Evolutionary conservation across 371 early-diverging fungal genomes (phyloP).

Genomic region (Actinomortierella wolfii): DNA sequence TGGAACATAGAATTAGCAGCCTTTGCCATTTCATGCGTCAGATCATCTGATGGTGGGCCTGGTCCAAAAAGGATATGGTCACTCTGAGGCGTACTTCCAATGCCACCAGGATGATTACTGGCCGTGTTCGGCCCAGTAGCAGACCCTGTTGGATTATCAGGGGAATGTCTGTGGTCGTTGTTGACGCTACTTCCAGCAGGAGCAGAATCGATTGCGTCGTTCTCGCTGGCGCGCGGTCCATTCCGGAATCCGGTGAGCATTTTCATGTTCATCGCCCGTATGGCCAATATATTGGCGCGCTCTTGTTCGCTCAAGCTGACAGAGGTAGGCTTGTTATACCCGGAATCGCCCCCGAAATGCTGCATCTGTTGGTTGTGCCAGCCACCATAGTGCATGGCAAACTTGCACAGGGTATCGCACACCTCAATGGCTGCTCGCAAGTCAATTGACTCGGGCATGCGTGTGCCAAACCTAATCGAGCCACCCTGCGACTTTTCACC

Average conservation of each 20-base stretch:
- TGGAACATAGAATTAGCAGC: conserved; percentile 39
- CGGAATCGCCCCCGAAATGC: no score
- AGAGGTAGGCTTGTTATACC: background rate
- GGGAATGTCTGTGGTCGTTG: no score
- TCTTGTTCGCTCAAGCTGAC: conserved; percentile 6
- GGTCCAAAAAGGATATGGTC: conserved; percentile 11
- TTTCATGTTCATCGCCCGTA: conserved; percentile 31
- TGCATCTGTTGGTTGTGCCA: no score
- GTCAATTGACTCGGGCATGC: conserved; percentile 41
- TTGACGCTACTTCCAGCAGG: no score
- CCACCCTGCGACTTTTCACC: no score
- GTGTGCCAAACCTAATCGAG: conserved; percentile 28
- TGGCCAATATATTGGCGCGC: conserved; percentile 28
- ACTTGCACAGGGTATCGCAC: conserved; percentile 28
- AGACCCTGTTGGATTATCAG: no score
- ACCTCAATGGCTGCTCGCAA: conserved; percentile 33
- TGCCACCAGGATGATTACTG: no score
- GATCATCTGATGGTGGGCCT: conserved; percentile 21
- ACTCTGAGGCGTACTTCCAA: no score
- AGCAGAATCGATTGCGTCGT: no score
- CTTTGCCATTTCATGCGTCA: conserved; percentile 39
- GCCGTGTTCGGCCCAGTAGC: no score
- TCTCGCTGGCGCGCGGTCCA: no score
- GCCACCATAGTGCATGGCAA: conserved; percentile 35
- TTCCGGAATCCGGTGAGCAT: conserved; percentile 35